A percentile compares a stretch with the other conserved stretches of the same genome.
Conservation (phyloP, 2,329 filamentous ascomycete species). For the Neopestalotiopsis sp. region DNA sequence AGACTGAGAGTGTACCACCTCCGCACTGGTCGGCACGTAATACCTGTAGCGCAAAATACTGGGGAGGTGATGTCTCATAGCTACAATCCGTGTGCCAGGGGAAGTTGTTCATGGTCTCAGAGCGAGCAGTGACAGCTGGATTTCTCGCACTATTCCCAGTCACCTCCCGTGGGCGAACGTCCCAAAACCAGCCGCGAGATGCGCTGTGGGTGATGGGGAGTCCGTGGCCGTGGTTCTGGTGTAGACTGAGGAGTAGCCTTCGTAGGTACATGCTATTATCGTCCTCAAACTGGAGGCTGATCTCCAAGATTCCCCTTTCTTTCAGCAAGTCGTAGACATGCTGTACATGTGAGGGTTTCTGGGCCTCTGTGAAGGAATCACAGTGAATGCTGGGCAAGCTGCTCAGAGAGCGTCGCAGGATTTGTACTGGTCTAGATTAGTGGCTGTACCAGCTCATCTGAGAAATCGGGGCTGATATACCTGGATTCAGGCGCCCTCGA, state of each 20-base stretch:
- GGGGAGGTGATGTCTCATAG: slow-evolving; percentile 42
- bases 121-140: slow-evolving; percentile 39
- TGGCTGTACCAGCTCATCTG: no score
- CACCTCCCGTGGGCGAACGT: slow-evolving; percentile 38
- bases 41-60: slow-evolving; percentile 47
- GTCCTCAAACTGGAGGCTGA: no score
- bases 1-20: slow-evolving; percentile 44
- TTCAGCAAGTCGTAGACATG: no score
- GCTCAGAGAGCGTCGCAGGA: no score
- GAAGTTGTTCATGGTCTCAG: slow-evolving; percentile 47
- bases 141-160: slow-evolving; percentile 30
- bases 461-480: no score
- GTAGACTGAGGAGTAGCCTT: slow-evolving; percentile 28
- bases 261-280: no score
- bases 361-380: no score
- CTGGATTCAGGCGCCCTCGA: no score
- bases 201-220: slow-evolving; percentile 47
- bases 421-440: no score
- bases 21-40: slow-evolving; percentile 45
- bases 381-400: no score
- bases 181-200: slow-evolving; percentile 49
- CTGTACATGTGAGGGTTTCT: no score
- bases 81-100: slow-evolving; percentile 51
- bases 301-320: no score
- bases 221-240: slow-evolving; percentile 38